Evolutionary conservation across 2,329 filamentous ascomycete genomes (phyloP), one percentile per base, ranked within the genome.

Genomic region (Phialemoniopsis sp.): DNA sequence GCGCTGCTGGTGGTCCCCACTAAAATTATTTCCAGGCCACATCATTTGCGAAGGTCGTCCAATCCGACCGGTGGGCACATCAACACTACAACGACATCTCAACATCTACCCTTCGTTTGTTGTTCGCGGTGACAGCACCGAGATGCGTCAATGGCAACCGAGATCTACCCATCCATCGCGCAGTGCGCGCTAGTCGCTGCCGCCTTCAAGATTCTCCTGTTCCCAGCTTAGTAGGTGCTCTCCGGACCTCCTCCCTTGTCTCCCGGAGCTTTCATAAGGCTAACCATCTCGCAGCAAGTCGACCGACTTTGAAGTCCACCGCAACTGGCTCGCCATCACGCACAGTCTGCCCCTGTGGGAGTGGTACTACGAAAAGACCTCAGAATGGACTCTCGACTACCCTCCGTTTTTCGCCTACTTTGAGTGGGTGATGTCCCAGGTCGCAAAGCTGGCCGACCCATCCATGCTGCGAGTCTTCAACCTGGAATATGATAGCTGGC

Each of bases 381-480:
- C 93, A 43, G 89, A 97, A 88, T 98, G 93, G 93, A 98, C 93
- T 0, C 83, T 98, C 56, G 93, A 98, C 68, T 98, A 98, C 60
- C 93, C 93, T 26, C 93, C 93, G 8, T 96, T 97, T 67, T 98
- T 98, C 58, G 93, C 93, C 51, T 90, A 87, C 60, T 96, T 97
- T 66, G 93, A 98, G 73, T 97, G 89, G 89, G 60, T 82, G 33
- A 74, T 98, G 53, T 93, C 91, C 34, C 87, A 93, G 54, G 70
- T 82, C 42, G 93, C 90, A 18, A 78, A 72, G 48, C 78, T 87
- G 57, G 74, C 80, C 46, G 90, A 98, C 58, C 80, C 87, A 17
- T 78, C 73, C 42, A 93, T 98, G 85, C 72, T 97, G 40, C 72
- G 81, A 46, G 72, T 97, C 39, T 78, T 84, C 56, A 89, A 90